Conservation (phyloP, 139 green algal genomes). For the Tetraselmis striata region DNA sequence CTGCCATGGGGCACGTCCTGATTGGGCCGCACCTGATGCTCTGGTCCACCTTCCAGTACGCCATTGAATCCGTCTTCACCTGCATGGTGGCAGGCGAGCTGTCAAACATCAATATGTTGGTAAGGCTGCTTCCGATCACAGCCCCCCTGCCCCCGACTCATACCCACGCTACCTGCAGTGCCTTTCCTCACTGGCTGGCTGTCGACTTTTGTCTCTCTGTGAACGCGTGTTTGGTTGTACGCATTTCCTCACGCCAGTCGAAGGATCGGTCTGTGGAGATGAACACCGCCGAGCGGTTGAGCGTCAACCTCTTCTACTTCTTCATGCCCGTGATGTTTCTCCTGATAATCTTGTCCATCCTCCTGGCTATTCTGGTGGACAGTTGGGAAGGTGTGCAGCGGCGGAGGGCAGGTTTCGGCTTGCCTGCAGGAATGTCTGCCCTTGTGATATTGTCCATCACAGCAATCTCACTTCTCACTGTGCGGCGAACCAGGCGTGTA, state of each 20-base stretch:
- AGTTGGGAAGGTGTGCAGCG: background rate
- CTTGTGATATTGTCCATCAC: background rate
- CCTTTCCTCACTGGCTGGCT: no score
- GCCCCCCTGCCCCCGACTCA: no score
- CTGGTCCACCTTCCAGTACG: background rate
- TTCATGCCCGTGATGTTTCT: background rate
- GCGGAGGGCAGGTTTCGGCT: background rate
- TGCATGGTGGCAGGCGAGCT: background rate
- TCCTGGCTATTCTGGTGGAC: background rate
- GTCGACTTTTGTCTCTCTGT: no score
- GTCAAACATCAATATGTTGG: background rate
- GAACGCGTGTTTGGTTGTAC: no score
- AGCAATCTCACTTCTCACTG: background rate
- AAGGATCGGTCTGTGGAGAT: background rate
- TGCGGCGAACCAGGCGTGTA: background rate
- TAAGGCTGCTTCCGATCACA: background rate
- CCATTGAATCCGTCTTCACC: background rate
- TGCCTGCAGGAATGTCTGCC: no score
- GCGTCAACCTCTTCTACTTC: background rate
- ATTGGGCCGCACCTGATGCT: background rate
- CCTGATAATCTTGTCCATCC: background rate
- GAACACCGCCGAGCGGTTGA: background rate
- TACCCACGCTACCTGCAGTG: no score
- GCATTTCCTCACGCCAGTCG: no score
- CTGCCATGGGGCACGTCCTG: background rate